Evolutionary conservation across 2,329 filamentous ascomycete species (phyloP).

Genomic region (Aspergillus tubingensis): DNA sequence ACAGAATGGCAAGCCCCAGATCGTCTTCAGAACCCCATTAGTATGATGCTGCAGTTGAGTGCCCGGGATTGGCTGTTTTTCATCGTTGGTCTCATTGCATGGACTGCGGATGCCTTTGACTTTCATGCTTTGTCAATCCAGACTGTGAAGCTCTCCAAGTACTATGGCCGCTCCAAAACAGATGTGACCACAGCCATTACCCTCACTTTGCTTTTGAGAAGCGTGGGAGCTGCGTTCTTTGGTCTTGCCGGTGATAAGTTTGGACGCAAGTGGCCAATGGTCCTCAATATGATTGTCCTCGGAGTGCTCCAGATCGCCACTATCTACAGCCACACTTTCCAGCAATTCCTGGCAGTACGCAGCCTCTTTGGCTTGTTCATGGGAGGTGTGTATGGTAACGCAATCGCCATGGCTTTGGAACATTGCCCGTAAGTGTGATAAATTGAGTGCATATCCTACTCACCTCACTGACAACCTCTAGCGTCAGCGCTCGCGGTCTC

Average conservation of each 20-base stretch:
- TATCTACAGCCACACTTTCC: constrained; percentile 72
- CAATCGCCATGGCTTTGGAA: constrained; percentile 75
- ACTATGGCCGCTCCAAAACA: constrained; percentile 63
- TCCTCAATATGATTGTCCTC: constrained; percentile 73
- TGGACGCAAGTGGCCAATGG: constrained; percentile 79
- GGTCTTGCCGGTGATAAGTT: constrained; percentile 77
- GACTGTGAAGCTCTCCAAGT: constrained; percentile 67
- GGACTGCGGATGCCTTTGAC: constrained; percentile 82
- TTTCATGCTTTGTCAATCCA: constrained; percentile 81
- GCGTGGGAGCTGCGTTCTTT: constrained; percentile 73
- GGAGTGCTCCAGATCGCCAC: constrained; percentile 74
- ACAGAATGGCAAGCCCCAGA: constrained; percentile 70
- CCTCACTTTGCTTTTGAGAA: constrained; percentile 72
- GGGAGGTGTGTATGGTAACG: constrained; percentile 79
- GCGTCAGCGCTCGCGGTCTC: constrained; percentile 68
- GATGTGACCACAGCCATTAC: constrained; percentile 65
- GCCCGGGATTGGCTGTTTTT: constrained; percentile 74
- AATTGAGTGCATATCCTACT: no score
- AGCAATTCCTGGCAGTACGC: constrained; percentile 73
- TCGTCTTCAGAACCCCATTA: constrained; percentile 69
- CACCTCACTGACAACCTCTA: constrained; percentile 7
- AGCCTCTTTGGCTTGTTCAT: constrained; percentile 76
- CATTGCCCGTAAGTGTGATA: constrained; percentile 57
- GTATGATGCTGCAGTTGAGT: constrained; percentile 64
- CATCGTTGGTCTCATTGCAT: constrained; percentile 70